A percentile compares a stretch with the other conserved stretches of the same genome.
Evolutionary conservation across 345 rosid species (phyloP).

Genomic region (Heritiera littoralis): DNA sequence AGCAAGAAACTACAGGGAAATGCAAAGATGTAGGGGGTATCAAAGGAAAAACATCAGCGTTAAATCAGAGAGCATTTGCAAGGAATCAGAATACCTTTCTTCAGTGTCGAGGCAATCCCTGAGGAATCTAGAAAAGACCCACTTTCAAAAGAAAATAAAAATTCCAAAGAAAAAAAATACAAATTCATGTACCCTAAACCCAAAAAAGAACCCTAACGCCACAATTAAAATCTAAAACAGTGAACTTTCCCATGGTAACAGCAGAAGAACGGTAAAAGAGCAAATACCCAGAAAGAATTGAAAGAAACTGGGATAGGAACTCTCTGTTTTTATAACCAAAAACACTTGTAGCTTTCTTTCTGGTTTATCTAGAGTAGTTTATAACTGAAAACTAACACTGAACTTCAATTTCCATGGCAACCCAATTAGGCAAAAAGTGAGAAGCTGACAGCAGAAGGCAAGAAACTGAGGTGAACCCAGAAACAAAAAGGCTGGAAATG

Average conservation of each 20-base stretch:
- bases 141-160: constrained; percentile 26
- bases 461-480: background rate
- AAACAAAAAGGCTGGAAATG: constrained; percentile 18
- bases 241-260: constrained; percentile 17
- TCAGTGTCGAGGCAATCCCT: constrained; percentile 29
- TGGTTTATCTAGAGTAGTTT: background rate
- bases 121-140: constrained; percentile 60
- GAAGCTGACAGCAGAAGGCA: constrained; percentile 18
- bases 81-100: constrained; percentile 62
- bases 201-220: constrained; percentile 30
- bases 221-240: constrained; percentile 35
- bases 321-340: background rate
- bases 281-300: constrained; percentile 23
- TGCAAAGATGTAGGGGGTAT: constrained; percentile 34
- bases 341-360: background rate
- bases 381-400: constrained; percentile 18
- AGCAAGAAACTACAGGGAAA: constrained; percentile 22
- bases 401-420: constrained; percentile 18
- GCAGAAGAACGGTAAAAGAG: constrained; percentile 12
- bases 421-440: constrained; percentile 18
- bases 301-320: constrained; percentile 5
- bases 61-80: constrained; percentile 51
- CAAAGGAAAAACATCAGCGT: constrained; percentile 41
- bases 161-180: constrained; percentile 5
- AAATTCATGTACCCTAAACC: constrained; percentile 6